Conservation (phyloP, 2,329 filamentous ascomycete species). For the Colletotrichum lupini region DNA sequence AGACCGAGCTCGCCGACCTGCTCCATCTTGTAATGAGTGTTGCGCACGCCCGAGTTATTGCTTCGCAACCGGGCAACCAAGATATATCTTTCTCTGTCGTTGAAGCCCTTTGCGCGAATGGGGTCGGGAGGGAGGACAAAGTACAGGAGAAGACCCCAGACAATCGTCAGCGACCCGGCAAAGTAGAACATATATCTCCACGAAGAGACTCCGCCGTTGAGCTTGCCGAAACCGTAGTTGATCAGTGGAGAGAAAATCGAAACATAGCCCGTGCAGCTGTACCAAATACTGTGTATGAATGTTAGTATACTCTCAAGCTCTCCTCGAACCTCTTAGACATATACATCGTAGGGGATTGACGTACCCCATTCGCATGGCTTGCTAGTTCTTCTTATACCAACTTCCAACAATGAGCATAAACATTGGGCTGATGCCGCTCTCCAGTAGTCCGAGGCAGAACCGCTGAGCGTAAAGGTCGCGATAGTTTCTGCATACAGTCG, state of each 20-base stretch:
- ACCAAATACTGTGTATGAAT: constrained; percentile 45
- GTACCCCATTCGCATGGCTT: constrained; percentile 43
- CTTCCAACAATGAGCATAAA: constrained; percentile 51
- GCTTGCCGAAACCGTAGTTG: constrained; percentile 48
- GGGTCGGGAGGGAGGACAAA: constrained; percentile 45
- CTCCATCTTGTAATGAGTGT: constrained; percentile 55
- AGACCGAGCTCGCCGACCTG: constrained; percentile 51
- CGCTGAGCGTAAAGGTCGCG: constrained; percentile 46
- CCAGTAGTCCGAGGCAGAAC: constrained; percentile 51
- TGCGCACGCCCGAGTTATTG: constrained; percentile 52
- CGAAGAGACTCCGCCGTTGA: constrained; percentile 39
- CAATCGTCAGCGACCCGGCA: constrained; percentile 43
- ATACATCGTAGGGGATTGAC: not conserved
- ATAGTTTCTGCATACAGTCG: constrained; percentile 45
- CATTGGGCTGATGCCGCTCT: constrained; percentile 45
- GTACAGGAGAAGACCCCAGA: constrained; percentile 41
- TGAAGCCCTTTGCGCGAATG: constrained; percentile 43
- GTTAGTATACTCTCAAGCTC: not conserved
- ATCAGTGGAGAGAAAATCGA: constrained; percentile 47
- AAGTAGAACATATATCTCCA: constrained; percentile 51
- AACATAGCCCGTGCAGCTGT: constrained; percentile 50
- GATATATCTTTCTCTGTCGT: constrained; percentile 43
- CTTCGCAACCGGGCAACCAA: constrained; percentile 42
- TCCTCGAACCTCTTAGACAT: too few species aligned
- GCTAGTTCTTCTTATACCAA: constrained; percentile 52